Evolutionary conservation across 768 basidiomycete genomes (phyloP).

Genomic region (Lanmaoa rubissima): DNA sequence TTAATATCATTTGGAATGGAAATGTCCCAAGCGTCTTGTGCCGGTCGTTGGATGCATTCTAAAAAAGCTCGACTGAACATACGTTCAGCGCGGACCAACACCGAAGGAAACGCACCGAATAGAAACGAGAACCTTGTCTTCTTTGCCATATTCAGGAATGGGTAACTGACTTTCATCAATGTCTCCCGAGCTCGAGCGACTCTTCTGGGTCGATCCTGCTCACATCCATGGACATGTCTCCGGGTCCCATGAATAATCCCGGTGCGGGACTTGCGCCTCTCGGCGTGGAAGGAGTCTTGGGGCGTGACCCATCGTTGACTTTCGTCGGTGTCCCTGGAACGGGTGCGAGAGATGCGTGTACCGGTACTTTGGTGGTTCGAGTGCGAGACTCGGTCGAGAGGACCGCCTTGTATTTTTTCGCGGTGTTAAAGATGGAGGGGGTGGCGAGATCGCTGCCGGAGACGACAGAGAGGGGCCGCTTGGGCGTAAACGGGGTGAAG

Average conservation of each 20-base stretch:
- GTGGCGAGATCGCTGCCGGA: constrained; percentile 37
- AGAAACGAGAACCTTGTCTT: constrained; percentile 86
- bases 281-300: constrained; percentile 55
- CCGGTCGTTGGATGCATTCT: constrained; percentile 65
- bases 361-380: constrained; percentile 31
- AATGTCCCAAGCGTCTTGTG: constrained; percentile 55
- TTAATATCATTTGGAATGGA: constrained; percentile 52
- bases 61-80: constrained; percentile 2
- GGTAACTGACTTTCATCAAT: constrained; percentile 55
- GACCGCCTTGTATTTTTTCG: constrained; percentile 69
- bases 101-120: constrained; percentile 51
- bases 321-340: constrained; percentile 57
- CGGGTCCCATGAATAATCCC: constrained; percentile 41
- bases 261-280: constrained; percentile 48
- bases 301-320: constrained; percentile 37
- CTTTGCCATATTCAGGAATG: constrained; percentile 57
- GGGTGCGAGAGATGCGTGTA: constrained; percentile 36
- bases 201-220: constrained; percentile 74
- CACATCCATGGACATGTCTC: constrained; percentile 66
- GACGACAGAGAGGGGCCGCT: constrained; percentile 42
- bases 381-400: constrained; percentile 46
- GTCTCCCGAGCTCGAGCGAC: constrained; percentile 68
- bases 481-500: constrained; percentile 53
- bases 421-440: constrained; percentile 38
- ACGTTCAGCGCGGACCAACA: background rate